These are phyloP conservation scores for Exophiala alcalophila DNA, from an alignment of 2,329 filamentous ascomycete genomes.

Conservation along the genomic window DNA sequence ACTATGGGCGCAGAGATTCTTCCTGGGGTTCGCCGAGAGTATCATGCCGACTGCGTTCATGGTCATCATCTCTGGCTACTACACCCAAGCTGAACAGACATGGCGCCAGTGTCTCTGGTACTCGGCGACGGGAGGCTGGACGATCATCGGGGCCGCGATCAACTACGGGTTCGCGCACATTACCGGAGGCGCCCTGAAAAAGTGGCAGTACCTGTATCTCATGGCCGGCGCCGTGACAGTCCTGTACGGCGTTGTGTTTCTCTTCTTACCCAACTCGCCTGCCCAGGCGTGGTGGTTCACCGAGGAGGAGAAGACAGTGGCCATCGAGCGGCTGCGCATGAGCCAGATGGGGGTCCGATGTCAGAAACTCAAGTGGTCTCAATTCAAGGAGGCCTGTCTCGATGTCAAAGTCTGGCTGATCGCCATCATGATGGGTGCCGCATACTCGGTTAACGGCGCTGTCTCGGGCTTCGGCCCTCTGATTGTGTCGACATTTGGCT, in stretches of 20 bases:
- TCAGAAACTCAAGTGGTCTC: slow-evolving; percentile 57
- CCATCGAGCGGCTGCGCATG: slow-evolving; percentile 60
- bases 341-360: slow-evolving; percentile 64
- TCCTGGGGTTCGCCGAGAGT: slow-evolving; percentile 59
- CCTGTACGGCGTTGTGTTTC: slow-evolving; percentile 3
- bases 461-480: slow-evolving; percentile 43
- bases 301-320: slow-evolving; percentile 58
- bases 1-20: slow-evolving; percentile 64
- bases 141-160: slow-evolving; percentile 44
- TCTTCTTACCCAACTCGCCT: slow-evolving; percentile 51
- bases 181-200: slow-evolving; percentile 46
- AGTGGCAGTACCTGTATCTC: slow-evolving; percentile 57
- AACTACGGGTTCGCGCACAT: slow-evolving; percentile 69
- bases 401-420: slow-evolving; percentile 65
- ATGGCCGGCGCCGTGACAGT: slow-evolving; percentile 37
- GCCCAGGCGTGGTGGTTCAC: slow-evolving; percentile 59
- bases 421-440: slow-evolving; percentile 64
- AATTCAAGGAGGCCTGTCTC: slow-evolving; percentile 57
- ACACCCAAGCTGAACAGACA: slow-evolving; percentile 56
- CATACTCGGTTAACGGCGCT: slow-evolving; percentile 68
- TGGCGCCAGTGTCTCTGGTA: slow-evolving; percentile 51
- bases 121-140: slow-evolving; percentile 34
- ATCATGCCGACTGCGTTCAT: slow-evolving; percentile 65
- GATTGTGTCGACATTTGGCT: slow-evolving; percentile 1
- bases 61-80: slow-evolving; percentile 59